These are phyloP conservation scores for Ceratocystis ficicola DNA, from an alignment of 2,329 filamentous ascomycete genomes.

Conservation along the genomic window DNA sequence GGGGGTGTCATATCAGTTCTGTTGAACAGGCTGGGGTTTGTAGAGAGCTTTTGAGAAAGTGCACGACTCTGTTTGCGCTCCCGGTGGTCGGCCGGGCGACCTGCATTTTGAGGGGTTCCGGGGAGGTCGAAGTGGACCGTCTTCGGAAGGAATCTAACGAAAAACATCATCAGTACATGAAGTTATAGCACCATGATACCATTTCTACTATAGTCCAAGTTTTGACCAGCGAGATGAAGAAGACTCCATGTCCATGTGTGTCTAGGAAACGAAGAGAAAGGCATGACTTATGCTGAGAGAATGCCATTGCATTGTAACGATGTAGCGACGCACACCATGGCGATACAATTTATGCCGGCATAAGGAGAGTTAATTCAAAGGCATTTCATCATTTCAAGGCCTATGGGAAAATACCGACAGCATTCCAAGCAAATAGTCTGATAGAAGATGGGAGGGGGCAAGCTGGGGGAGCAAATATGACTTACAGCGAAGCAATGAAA, in stretches of 20 bases:
- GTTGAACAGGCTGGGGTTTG: slow-evolving; percentile 43
- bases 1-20: slow-evolving; percentile 41
- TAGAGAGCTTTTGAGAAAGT: slow-evolving; percentile 27
- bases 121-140: slow-evolving; percentile 76
- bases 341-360: not conserved
- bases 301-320: not conserved
- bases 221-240: not conserved
- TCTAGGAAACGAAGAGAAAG: not conserved
- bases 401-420: not conserved
- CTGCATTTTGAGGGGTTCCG: slow-evolving; percentile 36
- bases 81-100: slow-evolving; percentile 27
- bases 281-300: not conserved
- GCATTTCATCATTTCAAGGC: not conserved
- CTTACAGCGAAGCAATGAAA: slow-evolving; percentile 41
- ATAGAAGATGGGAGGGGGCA: not conserved
- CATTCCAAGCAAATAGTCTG: not conserved
- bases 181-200: not conserved
- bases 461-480: slow-evolving; percentile 15
- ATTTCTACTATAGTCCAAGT: not conserved
- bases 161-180: not conserved
- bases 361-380: not conserved
- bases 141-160: slow-evolving; percentile 70
- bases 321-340: not conserved
- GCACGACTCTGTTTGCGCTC: slow-evolving; percentile 26
- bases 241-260: not conserved